Conservation (phyloP, 1,139 yeast genomes). For the Candida sanyaensis region DNA sequence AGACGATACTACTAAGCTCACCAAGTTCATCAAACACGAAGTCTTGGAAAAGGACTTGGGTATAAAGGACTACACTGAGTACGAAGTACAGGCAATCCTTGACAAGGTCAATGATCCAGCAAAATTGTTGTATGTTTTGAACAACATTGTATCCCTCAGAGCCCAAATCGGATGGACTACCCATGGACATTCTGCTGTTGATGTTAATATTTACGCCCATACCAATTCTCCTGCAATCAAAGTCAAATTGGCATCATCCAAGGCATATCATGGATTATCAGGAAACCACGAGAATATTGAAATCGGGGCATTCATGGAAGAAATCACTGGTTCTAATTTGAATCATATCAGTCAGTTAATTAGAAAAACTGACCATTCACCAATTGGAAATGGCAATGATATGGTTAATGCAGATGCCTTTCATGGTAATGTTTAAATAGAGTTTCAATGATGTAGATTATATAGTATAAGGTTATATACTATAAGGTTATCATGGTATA, state of each 20-base stretch:
- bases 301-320: slow-evolving; percentile 70
- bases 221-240: slow-evolving; percentile 53
- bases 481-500: slow-evolving; percentile 29
- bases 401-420: slow-evolving; percentile 3
- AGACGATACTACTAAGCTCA: slow-evolving; percentile 29
- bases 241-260: slow-evolving; percentile 28
- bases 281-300: slow-evolving; percentile 88
- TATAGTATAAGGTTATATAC: slow-evolving; percentile 44
- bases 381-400: slow-evolving; percentile 14
- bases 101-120: slow-evolving; percentile 18
- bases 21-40: slow-evolving; percentile 46
- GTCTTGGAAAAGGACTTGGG: slow-evolving; percentile 61
- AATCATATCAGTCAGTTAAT: slow-evolving; percentile 50
- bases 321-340: slow-evolving; percentile 56
- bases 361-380: slow-evolving; percentile 45
- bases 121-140: slow-evolving; percentile 34
- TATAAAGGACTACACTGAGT: slow-evolving; percentile 51
- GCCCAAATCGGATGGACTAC: slow-evolving; percentile 90
- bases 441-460: slow-evolving; percentile 54
- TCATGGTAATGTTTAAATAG: slow-evolving; percentile 6
- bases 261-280: slow-evolving; percentile 47
- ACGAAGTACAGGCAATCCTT: slow-evolving; percentile 45
- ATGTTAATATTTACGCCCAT: slow-evolving; percentile 79
- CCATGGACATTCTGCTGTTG: slow-evolving; percentile 89
- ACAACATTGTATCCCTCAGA: slow-evolving; percentile 63